phyloP scores from a whole-genome alignment of 2,329 filamentous ascomycete species.

The Colletotrichum sojae region DNA sequence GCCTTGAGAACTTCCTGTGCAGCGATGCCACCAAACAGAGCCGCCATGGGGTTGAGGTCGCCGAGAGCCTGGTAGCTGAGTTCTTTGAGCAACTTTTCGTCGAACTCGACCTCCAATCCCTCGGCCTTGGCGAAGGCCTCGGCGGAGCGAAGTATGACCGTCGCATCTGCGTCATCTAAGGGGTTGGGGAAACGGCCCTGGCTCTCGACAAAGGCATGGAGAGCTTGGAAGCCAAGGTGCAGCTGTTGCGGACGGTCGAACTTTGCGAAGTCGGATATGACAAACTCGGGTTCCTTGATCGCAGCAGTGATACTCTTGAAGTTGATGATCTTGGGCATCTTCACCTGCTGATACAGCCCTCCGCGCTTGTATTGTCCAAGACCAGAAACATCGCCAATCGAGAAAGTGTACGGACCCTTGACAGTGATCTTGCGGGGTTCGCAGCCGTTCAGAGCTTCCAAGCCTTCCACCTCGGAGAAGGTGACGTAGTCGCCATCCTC shows the following conservation, averaged over 20 bases:
- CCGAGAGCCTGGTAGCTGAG: conserved; percentile 94
- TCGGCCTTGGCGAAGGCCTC: conserved; percentile 81
- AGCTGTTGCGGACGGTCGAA: conserved; percentile 95
- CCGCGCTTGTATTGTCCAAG: conserved; percentile 90
- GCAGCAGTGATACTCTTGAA: conserved; percentile 87
- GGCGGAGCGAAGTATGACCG: conserved; percentile 81
- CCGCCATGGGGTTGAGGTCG: conserved; percentile 92
- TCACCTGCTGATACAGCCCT: conserved; percentile 94
- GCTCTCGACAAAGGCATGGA: conserved; percentile 85
- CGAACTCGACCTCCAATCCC: conserved; percentile 84
- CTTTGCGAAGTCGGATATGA: conserved; percentile 97
- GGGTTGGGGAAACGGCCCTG: conserved; percentile 85
- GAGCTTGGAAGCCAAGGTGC: conserved; percentile 91
- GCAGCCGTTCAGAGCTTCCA: conserved; percentile 87
- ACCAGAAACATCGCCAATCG: conserved; percentile 91
- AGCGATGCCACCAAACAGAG: conserved; percentile 93
- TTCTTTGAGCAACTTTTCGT: conserved; percentile 93
- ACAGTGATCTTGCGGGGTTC: conserved; percentile 93
- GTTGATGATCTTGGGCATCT: conserved; percentile 95
- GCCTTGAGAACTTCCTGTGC: conserved; percentile 97
- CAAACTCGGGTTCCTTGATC: conserved; percentile 87
- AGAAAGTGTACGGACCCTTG: conserved; percentile 97
- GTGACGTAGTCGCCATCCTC: conserved; percentile 98
- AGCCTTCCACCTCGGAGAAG: conserved; percentile 92
- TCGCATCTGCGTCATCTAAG: conserved; percentile 87